Base-by-base conservation (phyloP, 2,329 filamentous ascomycete genomes). In the Diplodia sapinea region DNA sequence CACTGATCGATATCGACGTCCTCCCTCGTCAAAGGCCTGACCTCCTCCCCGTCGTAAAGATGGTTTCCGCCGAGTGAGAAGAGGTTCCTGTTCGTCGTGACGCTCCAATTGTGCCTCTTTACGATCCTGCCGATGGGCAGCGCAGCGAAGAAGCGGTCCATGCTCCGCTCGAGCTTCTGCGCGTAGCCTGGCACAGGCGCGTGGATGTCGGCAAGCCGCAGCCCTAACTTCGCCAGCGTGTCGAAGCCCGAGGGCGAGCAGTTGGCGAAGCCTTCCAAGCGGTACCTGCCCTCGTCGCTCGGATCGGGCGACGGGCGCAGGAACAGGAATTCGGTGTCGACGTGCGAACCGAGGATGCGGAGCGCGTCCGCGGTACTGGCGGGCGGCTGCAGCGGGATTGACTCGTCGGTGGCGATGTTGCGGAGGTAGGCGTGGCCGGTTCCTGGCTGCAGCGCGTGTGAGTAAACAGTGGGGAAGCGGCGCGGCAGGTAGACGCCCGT, bases 291-390 rank as follows among this genome's bases (percentile, higher is more conserved):
- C 1, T 75, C 71, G 26, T 75, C 75, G 3, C 73, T 70, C 0
- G 72, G 64, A 0, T 71, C 56, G 1, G 65, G 68, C 6, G 70
- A 78, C 0, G 85, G 85, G 0, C 88, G 76, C 0, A 90, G 80
- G 69, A 90, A 75, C 3, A 89, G 76, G 72, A 89, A 86, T 65
- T 90, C 88, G 55, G 84, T 83, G 70, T 89, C 88, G 31, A 89
- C 75, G 64, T 85, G 83, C 12, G 78, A 76, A 36, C 82, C 83
- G 0, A 89, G 75, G 3, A 80, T 81, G 54, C 79, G 73, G 2
- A 89, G 79, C 0, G 84, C 82, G 29, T 73, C 70, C 8, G 75
- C 69, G 0, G 80, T 78, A 5, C 78, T 72, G 1, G 74, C 68
- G 1, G 77, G 69, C 1, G 78, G 69, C 2, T 67, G 70, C 0